A percentile compares a stretch with the other conserved stretches of the same genome.
Conservation (phyloP, 192 early-diverging fungal genomes). For the Podila horticola region DNA sequence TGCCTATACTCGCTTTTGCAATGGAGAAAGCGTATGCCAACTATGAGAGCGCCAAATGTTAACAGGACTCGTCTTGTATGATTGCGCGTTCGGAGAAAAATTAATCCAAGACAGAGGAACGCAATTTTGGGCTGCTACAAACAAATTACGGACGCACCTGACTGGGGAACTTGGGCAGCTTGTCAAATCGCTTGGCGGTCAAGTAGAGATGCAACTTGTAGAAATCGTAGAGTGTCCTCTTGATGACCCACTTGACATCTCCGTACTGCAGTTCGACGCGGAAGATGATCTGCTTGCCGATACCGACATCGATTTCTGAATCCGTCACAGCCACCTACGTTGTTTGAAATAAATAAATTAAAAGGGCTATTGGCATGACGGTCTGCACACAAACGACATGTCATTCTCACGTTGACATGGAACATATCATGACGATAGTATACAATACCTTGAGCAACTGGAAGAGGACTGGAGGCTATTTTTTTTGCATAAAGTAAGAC, state of each 20-base stretch:
- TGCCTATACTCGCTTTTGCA: constrained; percentile 30
- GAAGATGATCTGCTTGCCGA: constrained; percentile 64
- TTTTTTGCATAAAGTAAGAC: not conserved
- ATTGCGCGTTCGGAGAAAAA: not conserved
- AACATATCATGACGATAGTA: not conserved
- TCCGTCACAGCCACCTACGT: constrained; percentile 60
- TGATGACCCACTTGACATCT: constrained; percentile 81
- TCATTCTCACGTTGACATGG: too few relatives aligned
- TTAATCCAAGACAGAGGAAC: not conserved
- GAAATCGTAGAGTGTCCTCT: constrained; percentile 74
- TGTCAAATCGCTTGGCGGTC: constrained; percentile 29
- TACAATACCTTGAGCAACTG: constrained; percentile 36
- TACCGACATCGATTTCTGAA: constrained; percentile 47
- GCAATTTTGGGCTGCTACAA: not conserved
- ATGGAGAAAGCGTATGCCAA: constrained; percentile 21
- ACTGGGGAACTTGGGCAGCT: constrained; percentile 38
- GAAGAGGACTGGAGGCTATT: constrained; percentile 44
- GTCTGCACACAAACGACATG: too few relatives aligned
- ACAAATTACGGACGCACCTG: constrained; percentile 11
- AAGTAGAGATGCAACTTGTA: constrained; percentile 72
- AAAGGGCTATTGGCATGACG: not conserved
- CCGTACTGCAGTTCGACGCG: constrained; percentile 81
- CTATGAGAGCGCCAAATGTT: constrained; percentile 1
- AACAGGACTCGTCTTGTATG: not conserved
- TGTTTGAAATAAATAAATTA: not conserved